These are phyloP conservation scores for Cornus florida DNA, from an alignment of 148 eudicot species.

Conservation along the genomic window DNA sequence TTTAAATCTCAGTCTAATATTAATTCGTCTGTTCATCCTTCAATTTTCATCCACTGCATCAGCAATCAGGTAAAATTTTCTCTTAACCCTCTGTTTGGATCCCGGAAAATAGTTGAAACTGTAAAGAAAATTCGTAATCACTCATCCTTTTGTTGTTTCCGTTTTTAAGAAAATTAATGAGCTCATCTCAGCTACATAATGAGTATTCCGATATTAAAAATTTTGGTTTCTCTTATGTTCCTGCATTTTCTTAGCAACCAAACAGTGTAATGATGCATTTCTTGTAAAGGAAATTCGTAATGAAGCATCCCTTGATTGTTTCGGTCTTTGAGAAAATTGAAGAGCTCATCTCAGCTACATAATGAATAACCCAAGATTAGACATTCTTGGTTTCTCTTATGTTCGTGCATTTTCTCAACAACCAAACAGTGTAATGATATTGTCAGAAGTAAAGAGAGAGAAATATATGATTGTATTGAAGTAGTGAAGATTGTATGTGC, in stretches of 20 bases:
- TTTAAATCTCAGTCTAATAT: not conserved
- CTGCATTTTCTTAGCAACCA: too few relatives aligned
- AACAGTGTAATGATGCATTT: too few relatives aligned
- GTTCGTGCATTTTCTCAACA: not conserved
- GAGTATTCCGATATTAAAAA: not conserved
- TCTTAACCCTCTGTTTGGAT: not conserved
- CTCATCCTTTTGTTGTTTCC: not conserved
- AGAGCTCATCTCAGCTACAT: not conserved
- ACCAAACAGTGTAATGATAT: not conserved
- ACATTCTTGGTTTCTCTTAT: not conserved
- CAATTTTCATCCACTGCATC: not conserved
- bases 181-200: not conserved
- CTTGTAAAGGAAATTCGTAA: too few relatives aligned
- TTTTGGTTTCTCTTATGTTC: not conserved
- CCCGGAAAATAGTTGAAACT: not conserved
- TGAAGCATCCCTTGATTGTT: too few relatives aligned
- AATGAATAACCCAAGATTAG: too few relatives aligned
- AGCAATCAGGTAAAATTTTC: slow-evolving; percentile 12
- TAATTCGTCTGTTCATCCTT: not conserved
- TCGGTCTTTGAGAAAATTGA: too few relatives aligned
- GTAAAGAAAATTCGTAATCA: too few relatives aligned
- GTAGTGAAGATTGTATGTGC: too few relatives aligned
- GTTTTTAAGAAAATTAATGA: not conserved
- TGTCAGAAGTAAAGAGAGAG: too few relatives aligned
- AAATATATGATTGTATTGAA: too few relatives aligned